A percentile compares a stretch with the other conserved stretches of the same genome.
Conservation (phyloP, 164 flowering plant species). For the Liquidambar formosana region DNA sequence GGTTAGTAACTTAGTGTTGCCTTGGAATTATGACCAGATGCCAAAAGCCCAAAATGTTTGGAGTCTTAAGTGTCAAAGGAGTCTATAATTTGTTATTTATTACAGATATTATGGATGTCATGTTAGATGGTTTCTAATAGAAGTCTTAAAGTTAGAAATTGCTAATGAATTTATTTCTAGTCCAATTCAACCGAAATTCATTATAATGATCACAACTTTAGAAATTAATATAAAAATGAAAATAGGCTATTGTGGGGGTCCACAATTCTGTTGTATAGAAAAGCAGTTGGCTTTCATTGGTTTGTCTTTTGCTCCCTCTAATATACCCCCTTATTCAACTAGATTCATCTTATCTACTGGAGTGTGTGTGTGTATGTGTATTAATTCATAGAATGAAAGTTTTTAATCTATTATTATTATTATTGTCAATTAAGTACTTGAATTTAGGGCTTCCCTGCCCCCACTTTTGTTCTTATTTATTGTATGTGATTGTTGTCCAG, state of each 20-base stretch:
- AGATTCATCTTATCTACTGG: neutral
- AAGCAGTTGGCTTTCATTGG: neutral
- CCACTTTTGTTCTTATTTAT: neutral
- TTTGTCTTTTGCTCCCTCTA: no score
- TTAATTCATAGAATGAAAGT: neutral
- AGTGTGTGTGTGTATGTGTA: neutral
- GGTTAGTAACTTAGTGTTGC: no score
- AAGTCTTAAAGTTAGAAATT: neutral
- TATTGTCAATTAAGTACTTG: neutral
- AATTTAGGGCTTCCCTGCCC: no score
- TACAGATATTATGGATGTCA: neutral
- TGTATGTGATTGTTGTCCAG: slow-evolving; percentile 29
- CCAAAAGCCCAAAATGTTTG: no score
- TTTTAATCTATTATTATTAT: neutral
- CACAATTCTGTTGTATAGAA: neutral
- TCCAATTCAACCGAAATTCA: neutral
- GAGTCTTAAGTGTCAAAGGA: no score
- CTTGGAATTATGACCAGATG: no score
- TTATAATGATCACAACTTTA: neutral
- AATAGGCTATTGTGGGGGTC: no score
- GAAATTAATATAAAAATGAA: neutral
- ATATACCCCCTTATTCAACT: neutral
- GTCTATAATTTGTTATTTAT: neutral
- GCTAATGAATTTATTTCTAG: neutral
- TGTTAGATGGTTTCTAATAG: neutral